Conservation (phyloP, 352 stramenopile genomes). For the Phytophthora colocasiae region DNA sequence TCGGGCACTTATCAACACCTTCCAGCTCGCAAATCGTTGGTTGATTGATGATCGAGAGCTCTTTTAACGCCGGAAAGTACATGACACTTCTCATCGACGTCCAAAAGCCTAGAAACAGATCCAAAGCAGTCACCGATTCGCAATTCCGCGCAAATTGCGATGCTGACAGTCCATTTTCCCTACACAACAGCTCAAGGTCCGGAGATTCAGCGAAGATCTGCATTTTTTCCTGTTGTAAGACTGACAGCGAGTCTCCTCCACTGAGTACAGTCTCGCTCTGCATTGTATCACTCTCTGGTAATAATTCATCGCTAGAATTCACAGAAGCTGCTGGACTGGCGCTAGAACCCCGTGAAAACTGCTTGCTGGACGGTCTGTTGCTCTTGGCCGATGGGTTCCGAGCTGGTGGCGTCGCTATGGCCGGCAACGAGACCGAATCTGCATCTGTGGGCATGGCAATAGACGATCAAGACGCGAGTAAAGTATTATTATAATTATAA, state of each 20-base stretch:
- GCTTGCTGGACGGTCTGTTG: conserved; percentile 15
- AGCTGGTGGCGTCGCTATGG: conserved; percentile 12
- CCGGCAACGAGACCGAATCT: conserved; percentile 26
- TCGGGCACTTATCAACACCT: conserved; percentile 54
- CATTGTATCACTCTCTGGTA: conserved; percentile 17
- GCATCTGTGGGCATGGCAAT: neutral
- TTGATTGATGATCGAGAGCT: conserved; percentile 83
- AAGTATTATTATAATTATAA: neutral
- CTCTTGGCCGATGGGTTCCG: conserved; percentile 18
- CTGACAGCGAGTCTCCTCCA: conserved; percentile 25
- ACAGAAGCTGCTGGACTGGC: conserved; percentile 10
- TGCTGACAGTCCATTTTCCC: conserved; percentile 64
- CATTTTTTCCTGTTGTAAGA: conserved; percentile 40
- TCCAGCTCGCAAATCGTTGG: conserved; percentile 67
- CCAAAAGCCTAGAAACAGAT: conserved; percentile 88
- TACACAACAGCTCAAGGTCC: conserved; percentile 71
- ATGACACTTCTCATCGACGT: conserved; percentile 67
- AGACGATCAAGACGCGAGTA: neutral
- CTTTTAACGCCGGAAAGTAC: conserved; percentile 66
- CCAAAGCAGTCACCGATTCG: conserved; percentile 48
- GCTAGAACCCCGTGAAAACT: conserved; percentile 1
- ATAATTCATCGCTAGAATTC: conserved; percentile 9
- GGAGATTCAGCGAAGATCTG: conserved; percentile 49
- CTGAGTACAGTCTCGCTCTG: neutral
- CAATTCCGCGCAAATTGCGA: conserved; percentile 63